Evolutionary conservation across 352 stramenopile species (phyloP), one percentile per base, ranked within the genome.

Genomic region (Pythium folliculosum): DNA sequence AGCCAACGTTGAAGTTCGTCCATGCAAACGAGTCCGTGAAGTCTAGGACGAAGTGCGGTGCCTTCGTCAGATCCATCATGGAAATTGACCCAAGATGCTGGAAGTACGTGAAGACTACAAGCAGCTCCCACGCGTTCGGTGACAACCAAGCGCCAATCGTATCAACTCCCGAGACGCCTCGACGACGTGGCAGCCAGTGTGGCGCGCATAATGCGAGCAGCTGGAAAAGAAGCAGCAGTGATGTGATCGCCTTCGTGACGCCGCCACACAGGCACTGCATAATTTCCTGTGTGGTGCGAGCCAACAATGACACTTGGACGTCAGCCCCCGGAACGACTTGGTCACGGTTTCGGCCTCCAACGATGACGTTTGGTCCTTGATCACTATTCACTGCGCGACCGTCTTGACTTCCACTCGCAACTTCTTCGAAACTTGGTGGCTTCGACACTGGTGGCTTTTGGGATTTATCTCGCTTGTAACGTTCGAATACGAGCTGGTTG

Each of bases 21-120:
- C 83, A 94, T 13, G 84, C 84, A 62, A 94, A 90, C 55, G 82
- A 86, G 57, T 94, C 86, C 6, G 79, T 86, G 44, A 91, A 92
- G 57, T 90, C 80, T 38, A 92, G 59, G 30, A 90, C 76, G 47
- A 90, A 81, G 61, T 91, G 81, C 58, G 86, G 86, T n/a, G 84
- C 79, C 55, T 92, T 91, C 16, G 78, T 85, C 14, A 91, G 65
- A 52, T 86, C 81, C n/a, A 89, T 69, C 75, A 91, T 84, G 32
- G 83, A 91, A 45, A 94, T 77, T 21, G 83, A 88, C 52, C 79
- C 77, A 43, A 94, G 49, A 45, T 90, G 80, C 66, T 94, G 86
- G 57, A 90, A 82, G 65, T 84, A 94, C n/a, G 72, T 73, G 50
- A 86, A 66, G 45, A 88, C 74, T 1, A 78, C 75, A 25, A 80